Conservation (phyloP, 371 early-diverging fungal genomes). For the Actinomortierella ambigua region DNA sequence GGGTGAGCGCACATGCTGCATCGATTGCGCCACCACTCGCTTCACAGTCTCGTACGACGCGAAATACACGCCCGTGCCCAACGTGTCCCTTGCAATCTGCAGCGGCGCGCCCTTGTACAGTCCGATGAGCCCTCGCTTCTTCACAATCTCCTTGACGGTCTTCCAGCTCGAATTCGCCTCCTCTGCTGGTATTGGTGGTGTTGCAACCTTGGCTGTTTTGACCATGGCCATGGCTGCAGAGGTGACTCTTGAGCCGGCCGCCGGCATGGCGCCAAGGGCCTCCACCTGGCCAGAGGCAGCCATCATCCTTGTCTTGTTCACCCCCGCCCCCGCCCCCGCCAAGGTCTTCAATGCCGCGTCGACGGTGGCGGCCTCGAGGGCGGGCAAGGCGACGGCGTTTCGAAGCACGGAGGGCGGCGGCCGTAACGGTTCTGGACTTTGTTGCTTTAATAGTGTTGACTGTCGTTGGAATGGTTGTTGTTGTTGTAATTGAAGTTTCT, state of each 20-base stretch:
- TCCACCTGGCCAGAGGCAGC: too few relatives aligned
- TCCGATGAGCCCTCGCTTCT: slow-evolving; percentile 53
- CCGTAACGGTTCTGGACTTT: too few relatives aligned
- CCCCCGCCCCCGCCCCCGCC: too few relatives aligned
- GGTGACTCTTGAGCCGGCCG: too few relatives aligned
- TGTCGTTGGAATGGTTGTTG: not conserved
- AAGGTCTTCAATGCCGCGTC: too few relatives aligned
- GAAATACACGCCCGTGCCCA: slow-evolving; percentile 83
- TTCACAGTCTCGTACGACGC: slow-evolving; percentile 76
- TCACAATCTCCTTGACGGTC: slow-evolving; percentile 62
- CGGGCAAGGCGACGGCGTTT: too few relatives aligned
- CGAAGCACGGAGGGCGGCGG: too few relatives aligned
- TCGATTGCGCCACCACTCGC: slow-evolving; percentile 55
- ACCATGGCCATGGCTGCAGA: too few relatives aligned
- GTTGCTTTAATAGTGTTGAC: too few relatives aligned
- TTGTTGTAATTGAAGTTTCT: not conserved
- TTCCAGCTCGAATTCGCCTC: slow-evolving; percentile 56
- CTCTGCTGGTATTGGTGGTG: slow-evolving; percentile 7
- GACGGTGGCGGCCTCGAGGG: too few relatives aligned
- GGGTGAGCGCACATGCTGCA: slow-evolving; percentile 44
- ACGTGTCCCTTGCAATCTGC: slow-evolving; percentile 67
- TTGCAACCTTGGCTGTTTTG: not conserved
- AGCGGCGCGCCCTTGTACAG: slow-evolving; percentile 56
- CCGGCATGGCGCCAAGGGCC: too few relatives aligned
- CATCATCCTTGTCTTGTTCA: too few relatives aligned